Percentiles rank a stretch among this genome's conserved stretches.
These are phyloP conservation scores for Cadophora sp. DNA, from an alignment of 2,329 filamentous ascomycete species.

Conservation along the genomic window DNA sequence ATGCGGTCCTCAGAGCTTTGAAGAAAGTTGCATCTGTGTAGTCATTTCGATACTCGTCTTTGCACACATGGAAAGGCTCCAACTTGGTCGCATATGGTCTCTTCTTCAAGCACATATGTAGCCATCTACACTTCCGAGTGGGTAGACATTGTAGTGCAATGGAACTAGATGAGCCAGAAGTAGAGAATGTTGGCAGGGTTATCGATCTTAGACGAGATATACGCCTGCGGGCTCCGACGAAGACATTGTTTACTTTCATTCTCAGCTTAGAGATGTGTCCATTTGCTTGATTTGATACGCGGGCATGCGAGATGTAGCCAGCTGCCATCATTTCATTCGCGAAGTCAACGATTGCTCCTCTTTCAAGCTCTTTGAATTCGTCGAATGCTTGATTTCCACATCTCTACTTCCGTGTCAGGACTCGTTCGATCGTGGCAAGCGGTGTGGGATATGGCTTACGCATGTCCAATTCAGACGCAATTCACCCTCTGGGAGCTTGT, in stretches of 20 bases:
- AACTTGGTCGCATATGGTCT: constrained; percentile 17
- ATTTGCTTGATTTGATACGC: neutral
- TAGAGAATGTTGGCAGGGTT: constrained; percentile 2
- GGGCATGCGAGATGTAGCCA: constrained; percentile 18
- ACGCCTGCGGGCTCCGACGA: neutral
- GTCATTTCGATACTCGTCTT: constrained; percentile 13
- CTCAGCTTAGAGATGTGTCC: neutral
- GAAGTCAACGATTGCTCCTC: neutral
- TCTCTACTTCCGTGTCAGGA: too few species aligned
- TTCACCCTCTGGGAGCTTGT: too few species aligned
- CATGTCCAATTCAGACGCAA: too few species aligned
- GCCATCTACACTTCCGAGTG: neutral
- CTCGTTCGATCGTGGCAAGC: too few species aligned
- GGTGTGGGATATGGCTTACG: too few species aligned
- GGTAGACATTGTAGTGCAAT: neutral
- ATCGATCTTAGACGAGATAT: neutral
- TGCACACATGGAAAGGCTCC: constrained; percentile 18
- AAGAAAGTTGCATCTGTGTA: constrained; percentile 19
- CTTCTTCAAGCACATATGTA: constrained; percentile 22
- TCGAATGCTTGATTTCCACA: neutral
- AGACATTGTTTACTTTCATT: constrained; percentile 9
- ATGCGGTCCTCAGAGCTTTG: constrained; percentile 14
- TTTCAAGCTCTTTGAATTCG: neutral
- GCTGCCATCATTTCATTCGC: constrained; percentile 2
- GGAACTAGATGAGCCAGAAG: neutral